Evolutionary conservation across 352 stramenopile species (phyloP).

Genomic region (Pythium myriotylum): DNA sequence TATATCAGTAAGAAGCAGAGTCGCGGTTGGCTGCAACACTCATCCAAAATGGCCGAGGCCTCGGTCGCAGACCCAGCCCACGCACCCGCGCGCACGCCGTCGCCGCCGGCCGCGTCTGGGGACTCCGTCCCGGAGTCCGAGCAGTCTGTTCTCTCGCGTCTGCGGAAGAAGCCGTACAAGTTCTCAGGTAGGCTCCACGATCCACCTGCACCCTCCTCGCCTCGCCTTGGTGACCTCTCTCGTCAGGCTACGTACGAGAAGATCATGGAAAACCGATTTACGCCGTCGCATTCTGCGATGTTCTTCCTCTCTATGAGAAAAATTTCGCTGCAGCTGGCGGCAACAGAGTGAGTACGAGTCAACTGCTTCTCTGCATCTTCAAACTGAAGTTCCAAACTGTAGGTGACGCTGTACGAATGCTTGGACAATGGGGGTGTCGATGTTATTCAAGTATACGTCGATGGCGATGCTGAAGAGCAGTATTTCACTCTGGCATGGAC

Average conservation of each 20-base stretch:
- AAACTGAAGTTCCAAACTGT: background rate
- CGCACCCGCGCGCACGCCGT: slow-evolving; percentile 9
- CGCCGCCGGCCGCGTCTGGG: slow-evolving; percentile 3
- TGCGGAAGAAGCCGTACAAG: slow-evolving; percentile 67
- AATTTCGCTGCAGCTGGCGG: slow-evolving; percentile 73
- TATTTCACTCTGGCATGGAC: slow-evolving; percentile 84
- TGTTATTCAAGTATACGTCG: slow-evolving; percentile 78
- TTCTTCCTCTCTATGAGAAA: slow-evolving; percentile 66
- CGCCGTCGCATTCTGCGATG: slow-evolving; percentile 73
- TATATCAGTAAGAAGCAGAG: too few species aligned
- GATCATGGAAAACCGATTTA: slow-evolving; percentile 82
- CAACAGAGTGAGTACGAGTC: slow-evolving; percentile 49
- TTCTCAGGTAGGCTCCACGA: slow-evolving; percentile 53
- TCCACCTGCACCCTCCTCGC: background rate
- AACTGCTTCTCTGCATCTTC: too few species aligned
- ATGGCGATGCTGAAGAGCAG: slow-evolving; percentile 78
- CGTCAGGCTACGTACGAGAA: slow-evolving; percentile 62
- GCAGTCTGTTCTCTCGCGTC: slow-evolving; percentile 40
- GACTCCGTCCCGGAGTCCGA: slow-evolving; percentile 4
- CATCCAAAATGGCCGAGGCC: slow-evolving; percentile 8
- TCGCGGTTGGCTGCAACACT: background rate
- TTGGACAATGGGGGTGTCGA: slow-evolving; percentile 72
- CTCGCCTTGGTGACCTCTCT: background rate
- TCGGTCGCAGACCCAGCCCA: background rate
- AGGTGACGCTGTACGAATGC: slow-evolving; percentile 83